These are phyloP conservation scores for Moricandia arvensis DNA, from an alignment of 345 rosid genomes.

Conservation along the genomic window DNA sequence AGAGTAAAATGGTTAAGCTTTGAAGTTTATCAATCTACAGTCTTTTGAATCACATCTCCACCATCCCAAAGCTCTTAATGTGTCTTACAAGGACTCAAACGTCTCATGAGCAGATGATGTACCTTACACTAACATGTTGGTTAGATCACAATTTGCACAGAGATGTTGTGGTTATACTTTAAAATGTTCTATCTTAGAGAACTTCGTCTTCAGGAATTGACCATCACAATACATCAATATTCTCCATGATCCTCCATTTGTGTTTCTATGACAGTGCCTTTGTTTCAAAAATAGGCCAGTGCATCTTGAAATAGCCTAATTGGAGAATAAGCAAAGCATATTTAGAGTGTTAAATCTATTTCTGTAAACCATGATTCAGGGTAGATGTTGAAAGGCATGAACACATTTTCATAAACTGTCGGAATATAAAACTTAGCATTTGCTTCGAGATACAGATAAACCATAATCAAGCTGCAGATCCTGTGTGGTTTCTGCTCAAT, in stretches of 20 bases:
- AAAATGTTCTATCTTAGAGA: conserved; percentile 65
- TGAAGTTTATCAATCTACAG: conserved; percentile 15
- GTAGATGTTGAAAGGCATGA: background rate
- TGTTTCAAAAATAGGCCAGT: conserved; percentile 80
- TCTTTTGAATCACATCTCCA: too few relatives aligned
- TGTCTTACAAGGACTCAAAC: too few relatives aligned
- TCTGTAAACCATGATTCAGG: background rate
- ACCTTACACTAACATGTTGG: too few relatives aligned
- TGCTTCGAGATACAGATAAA: conserved; percentile 70
- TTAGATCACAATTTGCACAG: too few relatives aligned
- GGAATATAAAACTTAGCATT: background rate
- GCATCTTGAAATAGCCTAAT: conserved; percentile 47
- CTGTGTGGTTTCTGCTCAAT: conserved; percentile 51
- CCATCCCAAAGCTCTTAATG: conserved; percentile 41
- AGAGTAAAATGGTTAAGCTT: too few relatives aligned
- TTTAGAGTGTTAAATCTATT: background rate
- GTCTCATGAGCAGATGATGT: too few relatives aligned
- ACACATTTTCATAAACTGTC: background rate
- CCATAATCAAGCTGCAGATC: conserved; percentile 68
- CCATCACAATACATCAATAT: conserved; percentile 65
- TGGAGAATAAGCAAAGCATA: background rate
- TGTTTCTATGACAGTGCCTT: too few relatives aligned
- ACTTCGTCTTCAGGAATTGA: conserved; percentile 61
- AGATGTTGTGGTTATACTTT: conserved; percentile 22
- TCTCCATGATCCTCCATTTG: conserved; percentile 57